Conservation (phyloP, 208 protist genomes). For the Chromosphaera perkinsii region DNA sequence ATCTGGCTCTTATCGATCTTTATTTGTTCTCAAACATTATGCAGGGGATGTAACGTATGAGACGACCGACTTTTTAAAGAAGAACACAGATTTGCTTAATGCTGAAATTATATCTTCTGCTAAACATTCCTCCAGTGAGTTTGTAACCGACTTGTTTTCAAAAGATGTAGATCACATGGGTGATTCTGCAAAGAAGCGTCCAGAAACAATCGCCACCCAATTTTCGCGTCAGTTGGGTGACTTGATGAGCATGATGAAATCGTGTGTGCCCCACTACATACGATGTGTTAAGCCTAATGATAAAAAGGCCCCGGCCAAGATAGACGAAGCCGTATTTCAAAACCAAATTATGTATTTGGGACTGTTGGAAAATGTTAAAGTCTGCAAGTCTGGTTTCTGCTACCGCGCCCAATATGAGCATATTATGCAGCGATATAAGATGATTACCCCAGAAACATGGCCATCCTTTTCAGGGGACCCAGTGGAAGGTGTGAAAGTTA, state of each 20-base stretch:
- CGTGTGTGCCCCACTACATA: conserved; percentile 63
- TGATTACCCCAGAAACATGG: conserved; percentile 38
- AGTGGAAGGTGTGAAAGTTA: neutral
- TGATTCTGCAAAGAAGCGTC: neutral
- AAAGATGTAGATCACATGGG: conserved; percentile 36
- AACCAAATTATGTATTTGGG: conserved; percentile 63
- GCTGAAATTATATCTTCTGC: conserved; percentile 53
- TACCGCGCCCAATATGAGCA: conserved; percentile 64
- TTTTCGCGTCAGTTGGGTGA: conserved; percentile 36
- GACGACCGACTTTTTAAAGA: conserved; percentile 47
- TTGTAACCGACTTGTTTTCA: conserved; percentile 47
- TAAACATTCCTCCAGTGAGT: conserved; percentile 34
- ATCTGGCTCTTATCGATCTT: no score
- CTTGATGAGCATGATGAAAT: conserved; percentile 57
- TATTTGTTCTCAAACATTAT: conserved; percentile 34
- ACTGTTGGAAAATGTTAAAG: conserved; percentile 70
- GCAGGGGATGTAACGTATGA: conserved; percentile 38
- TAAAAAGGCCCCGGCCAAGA: conserved; percentile 43
- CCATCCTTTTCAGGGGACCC: neutral
- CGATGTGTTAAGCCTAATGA: conserved; percentile 71
- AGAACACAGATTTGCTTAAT: conserved; percentile 65
- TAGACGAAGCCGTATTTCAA: neutral
- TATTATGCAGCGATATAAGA: conserved; percentile 62
- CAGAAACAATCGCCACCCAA: neutral
- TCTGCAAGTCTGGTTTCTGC: conserved; percentile 64